phyloP scores from a whole-genome alignment of 2,329 filamentous ascomycete species.

The Hypoxylon sp. region DNA sequence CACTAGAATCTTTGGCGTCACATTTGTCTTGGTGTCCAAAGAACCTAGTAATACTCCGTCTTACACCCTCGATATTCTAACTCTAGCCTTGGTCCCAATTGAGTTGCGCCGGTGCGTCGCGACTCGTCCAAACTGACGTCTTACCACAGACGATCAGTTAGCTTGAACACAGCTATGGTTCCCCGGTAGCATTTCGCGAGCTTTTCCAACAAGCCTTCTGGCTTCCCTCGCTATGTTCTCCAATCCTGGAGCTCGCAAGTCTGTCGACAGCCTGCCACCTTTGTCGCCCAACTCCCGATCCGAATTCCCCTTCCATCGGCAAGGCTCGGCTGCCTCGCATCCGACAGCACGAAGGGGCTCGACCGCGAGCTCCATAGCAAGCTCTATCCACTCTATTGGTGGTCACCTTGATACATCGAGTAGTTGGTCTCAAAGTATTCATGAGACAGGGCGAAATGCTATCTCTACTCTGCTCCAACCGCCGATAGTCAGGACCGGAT shows the following conservation, averaged over 20 bases:
- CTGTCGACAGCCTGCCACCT: slow-evolving; percentile 74
- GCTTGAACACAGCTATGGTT: slow-evolving; percentile 62
- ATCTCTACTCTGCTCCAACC: slow-evolving; percentile 95
- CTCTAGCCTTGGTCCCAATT: slow-evolving; percentile 16
- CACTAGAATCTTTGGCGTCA: slow-evolving; percentile 3
- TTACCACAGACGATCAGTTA: slow-evolving; percentile 35
- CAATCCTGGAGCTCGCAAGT: slow-evolving; percentile 72
- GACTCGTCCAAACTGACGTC: slow-evolving; percentile 35
- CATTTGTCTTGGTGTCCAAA: slow-evolving; percentile 5
- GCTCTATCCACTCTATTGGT: slow-evolving; percentile 79
- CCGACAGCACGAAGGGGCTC: slow-evolving; percentile 78
- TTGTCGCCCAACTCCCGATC: slow-evolving; percentile 66
- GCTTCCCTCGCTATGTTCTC: slow-evolving; percentile 69
- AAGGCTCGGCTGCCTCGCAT: slow-evolving; percentile 64
- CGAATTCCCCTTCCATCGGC: slow-evolving; percentile 73
- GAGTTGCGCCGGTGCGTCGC: slow-evolving; percentile 31
- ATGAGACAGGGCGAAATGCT: slow-evolving; percentile 89
- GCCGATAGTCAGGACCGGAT: slow-evolving; percentile 88
- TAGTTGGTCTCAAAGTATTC: slow-evolving; percentile 68
- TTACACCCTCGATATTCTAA: slow-evolving; percentile 12
- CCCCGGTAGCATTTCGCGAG: slow-evolving; percentile 60
- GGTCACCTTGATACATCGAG: slow-evolving; percentile 80
- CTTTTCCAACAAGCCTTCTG: slow-evolving; percentile 57
- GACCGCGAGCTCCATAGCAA: slow-evolving; percentile 84
- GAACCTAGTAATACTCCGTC: background rate